Evolutionary conservation across 768 basidiomycete genomes (phyloP).

Genomic region (Pisolithus sp.): DNA sequence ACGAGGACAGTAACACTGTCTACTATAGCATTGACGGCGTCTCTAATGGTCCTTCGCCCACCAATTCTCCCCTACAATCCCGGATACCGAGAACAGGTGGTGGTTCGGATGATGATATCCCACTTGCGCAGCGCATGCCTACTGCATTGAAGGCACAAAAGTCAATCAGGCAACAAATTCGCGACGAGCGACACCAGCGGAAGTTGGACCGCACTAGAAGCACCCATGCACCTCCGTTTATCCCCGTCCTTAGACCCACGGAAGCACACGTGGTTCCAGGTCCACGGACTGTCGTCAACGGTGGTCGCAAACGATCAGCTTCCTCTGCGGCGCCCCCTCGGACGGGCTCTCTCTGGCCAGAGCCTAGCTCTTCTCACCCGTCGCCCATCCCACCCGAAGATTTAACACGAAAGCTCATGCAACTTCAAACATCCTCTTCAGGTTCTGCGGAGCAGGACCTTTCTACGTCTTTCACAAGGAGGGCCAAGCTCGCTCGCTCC

Average conservation of each 20-base stretch:
- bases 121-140: constrained; percentile 77
- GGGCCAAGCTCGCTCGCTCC: constrained; percentile 5
- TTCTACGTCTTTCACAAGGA: constrained; percentile 10
- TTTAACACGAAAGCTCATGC: constrained; percentile 50
- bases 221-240: constrained; percentile 12
- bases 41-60: constrained; percentile 19
- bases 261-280: constrained; percentile 20
- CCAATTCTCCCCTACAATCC: constrained; percentile 17
- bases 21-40: constrained; percentile 39
- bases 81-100: constrained; percentile 18
- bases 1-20: constrained; percentile 35
- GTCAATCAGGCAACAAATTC: constrained; percentile 66
- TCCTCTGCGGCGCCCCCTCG: constrained; percentile 19
- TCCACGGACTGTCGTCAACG: constrained; percentile 34
- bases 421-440: constrained; percentile 34
- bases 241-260: constrained; percentile 12
- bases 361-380: constrained; percentile 41
- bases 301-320: constrained; percentile 29
- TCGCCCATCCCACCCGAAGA: constrained; percentile 48
- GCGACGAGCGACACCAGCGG: constrained; percentile 58
- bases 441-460: constrained; percentile 4
- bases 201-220: constrained; percentile 40
- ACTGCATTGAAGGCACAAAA: constrained; percentile 78
- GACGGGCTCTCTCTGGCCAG: constrained; percentile 23
- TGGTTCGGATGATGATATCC: constrained; percentile 70